Evolutionary conservation across 108 stramenopile genomes (phyloP).

Genomic region (Nitzschia palea): DNA sequence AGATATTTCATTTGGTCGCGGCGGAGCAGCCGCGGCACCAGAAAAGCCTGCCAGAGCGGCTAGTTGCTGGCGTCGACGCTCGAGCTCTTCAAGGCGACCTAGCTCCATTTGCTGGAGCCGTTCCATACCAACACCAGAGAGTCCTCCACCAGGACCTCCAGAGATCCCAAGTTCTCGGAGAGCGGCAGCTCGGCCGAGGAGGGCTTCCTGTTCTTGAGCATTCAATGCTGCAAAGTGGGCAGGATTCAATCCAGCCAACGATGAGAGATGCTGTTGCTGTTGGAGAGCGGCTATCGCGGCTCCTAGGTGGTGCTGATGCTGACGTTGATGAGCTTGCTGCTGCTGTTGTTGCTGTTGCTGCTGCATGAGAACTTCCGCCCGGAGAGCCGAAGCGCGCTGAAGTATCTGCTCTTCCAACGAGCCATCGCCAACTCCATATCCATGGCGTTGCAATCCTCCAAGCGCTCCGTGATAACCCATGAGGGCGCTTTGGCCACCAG

Average conservation of each 20-base stretch:
- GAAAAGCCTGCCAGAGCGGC: constrained; percentile 13
- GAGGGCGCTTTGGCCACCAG: constrained; percentile 1
- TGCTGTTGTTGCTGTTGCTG: constrained; percentile 26
- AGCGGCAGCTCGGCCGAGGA: constrained; percentile 26
- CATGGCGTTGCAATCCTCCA: background rate
- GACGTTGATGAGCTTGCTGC: constrained; percentile 19
- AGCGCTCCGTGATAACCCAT: background rate
- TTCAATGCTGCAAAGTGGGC: constrained; percentile 6
- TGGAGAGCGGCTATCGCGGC: constrained; percentile 34
- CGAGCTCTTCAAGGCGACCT: constrained; percentile 22
- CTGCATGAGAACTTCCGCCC: constrained; percentile 43
- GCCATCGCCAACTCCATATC: constrained; percentile 6
- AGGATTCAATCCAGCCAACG: constrained; percentile 12
- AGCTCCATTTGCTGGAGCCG: constrained; percentile 20
- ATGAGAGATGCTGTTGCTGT: constrained; percentile 34
- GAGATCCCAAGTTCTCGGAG: constrained; percentile 32
- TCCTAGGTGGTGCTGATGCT: constrained; percentile 27
- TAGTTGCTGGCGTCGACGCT: constrained; percentile 23
- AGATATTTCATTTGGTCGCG: constrained; percentile 5
- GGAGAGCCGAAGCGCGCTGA: constrained; percentile 36
- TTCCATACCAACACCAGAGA: constrained; percentile 8
- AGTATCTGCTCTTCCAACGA: constrained; percentile 40
- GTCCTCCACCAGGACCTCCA: background rate
- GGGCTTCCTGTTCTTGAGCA: constrained; percentile 24
- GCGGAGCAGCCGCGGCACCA: constrained; percentile 7